Percentiles rank a stretch among this genome's conserved stretches.
Conservation (phyloP, 768 basidiomycete genomes). For the Phlebiopsis flavidoalba region DNA sequence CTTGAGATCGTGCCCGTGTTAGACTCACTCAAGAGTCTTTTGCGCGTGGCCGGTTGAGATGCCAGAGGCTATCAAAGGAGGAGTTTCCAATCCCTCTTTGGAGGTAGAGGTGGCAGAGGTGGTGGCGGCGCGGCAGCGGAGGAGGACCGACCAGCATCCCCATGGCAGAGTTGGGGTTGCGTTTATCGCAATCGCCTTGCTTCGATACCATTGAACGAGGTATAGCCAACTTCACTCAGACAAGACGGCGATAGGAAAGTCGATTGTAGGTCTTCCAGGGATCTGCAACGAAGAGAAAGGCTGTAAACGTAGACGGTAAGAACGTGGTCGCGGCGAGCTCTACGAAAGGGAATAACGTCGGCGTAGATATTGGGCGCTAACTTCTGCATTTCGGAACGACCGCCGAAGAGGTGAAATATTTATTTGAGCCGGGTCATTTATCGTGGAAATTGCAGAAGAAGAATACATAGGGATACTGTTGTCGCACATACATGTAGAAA, state of each 20-base stretch:
- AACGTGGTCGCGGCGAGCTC: neutral
- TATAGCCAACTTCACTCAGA: neutral
- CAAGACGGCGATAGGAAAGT: neutral
- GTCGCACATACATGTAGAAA: no score
- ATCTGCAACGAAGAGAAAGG: neutral
- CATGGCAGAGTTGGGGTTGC: neutral
- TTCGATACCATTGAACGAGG: neutral
- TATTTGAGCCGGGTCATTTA: no score
- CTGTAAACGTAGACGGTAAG: neutral
- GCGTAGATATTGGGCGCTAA: neutral
- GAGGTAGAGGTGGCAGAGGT: neutral
- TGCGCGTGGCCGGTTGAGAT: neutral
- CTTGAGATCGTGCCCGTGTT: no score
- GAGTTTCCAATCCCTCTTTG: neutral
- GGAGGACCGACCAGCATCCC: conserved; percentile 8
- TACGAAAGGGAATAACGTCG: neutral
- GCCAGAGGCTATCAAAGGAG: neutral
- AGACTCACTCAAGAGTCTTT: conserved; percentile 3
- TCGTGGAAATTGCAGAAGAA: no score
- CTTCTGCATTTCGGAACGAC: neutral
- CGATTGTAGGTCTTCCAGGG: neutral
- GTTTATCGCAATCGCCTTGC: neutral
- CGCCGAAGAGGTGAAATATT: no score
- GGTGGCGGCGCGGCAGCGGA: conserved; percentile 12
- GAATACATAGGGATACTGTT: no score